Base-by-base conservation (phyloP, 2,329 filamentous ascomycete genomes). In the Monosporascus sp. region DNA sequence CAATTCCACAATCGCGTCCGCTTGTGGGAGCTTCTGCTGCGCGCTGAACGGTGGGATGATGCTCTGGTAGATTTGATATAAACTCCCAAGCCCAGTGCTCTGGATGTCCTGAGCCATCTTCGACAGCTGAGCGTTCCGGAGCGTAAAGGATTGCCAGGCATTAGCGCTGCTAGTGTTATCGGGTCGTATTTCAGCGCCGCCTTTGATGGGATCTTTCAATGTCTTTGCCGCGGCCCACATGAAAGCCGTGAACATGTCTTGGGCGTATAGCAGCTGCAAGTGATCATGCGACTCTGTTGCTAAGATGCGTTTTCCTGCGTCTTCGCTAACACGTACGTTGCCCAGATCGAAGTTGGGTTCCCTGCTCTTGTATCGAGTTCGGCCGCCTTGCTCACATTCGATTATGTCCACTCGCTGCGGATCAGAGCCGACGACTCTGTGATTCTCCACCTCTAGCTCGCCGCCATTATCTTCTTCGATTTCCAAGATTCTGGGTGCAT, bases 171-270 rank as follows among this genome's bases (percentile, higher is more conserved):
- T 34, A 5, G 24, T 7, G 17, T 37, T n/a, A 6, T 31, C 19
- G 26, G 24, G 9, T 5, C 16, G 37, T 7, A 19, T 26, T 8
- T 43, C 19, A n/a, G 40, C 17, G 17, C 3, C 5, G 55, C 54
- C 22, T 45, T 44, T 27, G 26, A 27, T 27, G 4, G 26, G 4
- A 27, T 27, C 3, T 0, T 26, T 11, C 11, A 61, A 45, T 22
- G 46, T 51, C 27, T 59, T 61, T n/a, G 62, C 62, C 22, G 55
- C 43, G 6, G 64, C 55, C 45, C 61, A 61, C 61, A 69, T 64
- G 53, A 69, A 69, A 2, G 59, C 36, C 2, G 63, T 61, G n/a
- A 69, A 64, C 31, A 69, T 58, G 26, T 68, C 51, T 34, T 65
- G 61, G 5, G 64, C 59, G 41, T 58, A 64, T 3, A 64, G 19